Evolutionary conservation across 768 basidiomycete genomes (phyloP).

Genomic region (Clathrus columnatus): DNA sequence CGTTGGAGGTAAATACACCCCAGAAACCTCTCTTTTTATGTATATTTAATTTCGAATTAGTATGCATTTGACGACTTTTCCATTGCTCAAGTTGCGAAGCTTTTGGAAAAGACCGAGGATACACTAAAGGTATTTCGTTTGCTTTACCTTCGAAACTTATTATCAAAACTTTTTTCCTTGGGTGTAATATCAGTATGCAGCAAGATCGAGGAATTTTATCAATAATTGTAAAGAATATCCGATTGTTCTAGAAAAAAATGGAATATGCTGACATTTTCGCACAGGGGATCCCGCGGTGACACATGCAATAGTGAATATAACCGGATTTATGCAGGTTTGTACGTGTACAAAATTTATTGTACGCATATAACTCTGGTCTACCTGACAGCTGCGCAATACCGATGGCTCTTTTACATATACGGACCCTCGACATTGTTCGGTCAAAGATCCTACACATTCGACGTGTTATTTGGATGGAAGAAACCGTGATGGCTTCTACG

Average conservation of each 20-base stretch:
- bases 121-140: conserved; percentile 36
- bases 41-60: conserved; percentile 21
- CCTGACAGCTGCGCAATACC: conserved; percentile 39
- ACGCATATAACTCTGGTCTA: background rate
- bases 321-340: conserved; percentile 54
- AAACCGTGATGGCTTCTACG: conserved; percentile 56
- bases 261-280: background rate
- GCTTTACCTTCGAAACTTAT: background rate
- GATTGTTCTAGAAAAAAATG: background rate
- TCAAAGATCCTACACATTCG: conserved; percentile 47
- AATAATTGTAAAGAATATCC: conserved; percentile 28
- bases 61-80: conserved; percentile 57
- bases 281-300: conserved; percentile 27
- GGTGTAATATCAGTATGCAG: conserved; percentile 32
- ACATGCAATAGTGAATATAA: conserved; percentile 25
- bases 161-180: background rate
- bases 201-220: conserved; percentile 45
- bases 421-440: conserved; percentile 58
- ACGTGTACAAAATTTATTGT: background rate
- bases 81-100: conserved; percentile 54
- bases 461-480: conserved; percentile 53
- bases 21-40: background rate
- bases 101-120: conserved; percentile 42
- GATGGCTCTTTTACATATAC: conserved; percentile 56
- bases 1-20: conserved; percentile 38